Percentiles rank a stretch among this genome's conserved stretches.
These are phyloP conservation scores for Aspergillus sp. DNA, from an alignment of 2,329 filamentous ascomycete genomes.

Conservation along the genomic window DNA sequence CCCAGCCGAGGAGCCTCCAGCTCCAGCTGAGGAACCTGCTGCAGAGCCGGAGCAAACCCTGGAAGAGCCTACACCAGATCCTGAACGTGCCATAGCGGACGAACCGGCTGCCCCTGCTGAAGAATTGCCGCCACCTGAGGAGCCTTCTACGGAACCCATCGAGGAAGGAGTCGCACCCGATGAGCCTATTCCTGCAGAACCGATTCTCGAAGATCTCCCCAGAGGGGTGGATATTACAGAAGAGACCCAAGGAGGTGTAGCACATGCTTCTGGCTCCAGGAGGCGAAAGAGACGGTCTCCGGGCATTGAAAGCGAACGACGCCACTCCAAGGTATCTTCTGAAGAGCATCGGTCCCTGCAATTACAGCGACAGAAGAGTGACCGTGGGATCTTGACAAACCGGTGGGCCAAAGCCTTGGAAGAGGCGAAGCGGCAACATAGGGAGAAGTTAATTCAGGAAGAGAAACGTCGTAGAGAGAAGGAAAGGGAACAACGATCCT, in stretches of 20 bases:
- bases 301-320: conserved; percentile 27
- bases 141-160: conserved; percentile 18
- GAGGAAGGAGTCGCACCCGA: conserved; percentile 1
- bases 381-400: conserved; percentile 29
- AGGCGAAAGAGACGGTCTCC: too few species aligned
- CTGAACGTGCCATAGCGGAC: too few species aligned
- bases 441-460: conserved; percentile 29
- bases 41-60: conserved; percentile 7
- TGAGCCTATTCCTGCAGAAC: conserved; percentile 6
- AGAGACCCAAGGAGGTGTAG: conserved; percentile 11
- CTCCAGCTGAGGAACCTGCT: conserved; percentile 5
- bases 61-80: conserved; percentile 4
- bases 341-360: conserved; percentile 26
- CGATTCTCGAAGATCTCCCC: conserved; percentile 15
- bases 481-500: conserved; percentile 1
- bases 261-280: not conserved
- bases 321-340: conserved; percentile 35
- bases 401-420: conserved; percentile 35
- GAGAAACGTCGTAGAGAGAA: conserved; percentile 20
- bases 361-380: conserved; percentile 31
- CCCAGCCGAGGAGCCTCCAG: conserved; percentile 13
- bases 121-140: conserved; percentile 11
- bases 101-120: conserved; percentile 8
- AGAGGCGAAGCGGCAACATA: conserved; percentile 34
- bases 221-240: conserved; percentile 11